phyloP scores from a whole-genome alignment of 345 rosid species.

The Triadica sebifera region DNA sequence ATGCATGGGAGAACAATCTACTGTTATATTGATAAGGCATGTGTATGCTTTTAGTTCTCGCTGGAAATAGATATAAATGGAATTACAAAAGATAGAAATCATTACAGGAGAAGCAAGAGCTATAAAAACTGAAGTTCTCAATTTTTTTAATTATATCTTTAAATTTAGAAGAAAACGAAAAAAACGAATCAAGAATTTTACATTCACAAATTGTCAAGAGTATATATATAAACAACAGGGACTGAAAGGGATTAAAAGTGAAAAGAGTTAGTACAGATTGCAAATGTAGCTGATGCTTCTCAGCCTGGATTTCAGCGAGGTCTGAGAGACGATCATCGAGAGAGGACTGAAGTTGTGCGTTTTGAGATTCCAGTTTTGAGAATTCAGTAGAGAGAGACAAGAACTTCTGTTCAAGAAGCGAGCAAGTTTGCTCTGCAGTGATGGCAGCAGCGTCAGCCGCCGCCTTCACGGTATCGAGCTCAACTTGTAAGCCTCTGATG shows the following conservation, averaged over 20 bases:
- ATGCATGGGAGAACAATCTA: background rate
- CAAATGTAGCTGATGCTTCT: constrained; percentile 82
- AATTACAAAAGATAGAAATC: background rate
- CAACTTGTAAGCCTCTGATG: constrained; percentile 52
- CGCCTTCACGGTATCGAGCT: constrained; percentile 72
- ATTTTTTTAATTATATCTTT: no score
- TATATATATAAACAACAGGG: no score
- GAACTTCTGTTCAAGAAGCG: constrained; percentile 93
- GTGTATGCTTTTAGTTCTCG: background rate
- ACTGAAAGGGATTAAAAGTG: background rate
- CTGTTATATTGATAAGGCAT: background rate
- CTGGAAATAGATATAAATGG: background rate
- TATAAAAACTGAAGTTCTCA: background rate
- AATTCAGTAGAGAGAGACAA: constrained; percentile 65
- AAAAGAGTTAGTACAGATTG: constrained; percentile 41
- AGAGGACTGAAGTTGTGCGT: constrained; percentile 64
- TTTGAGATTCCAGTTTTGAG: constrained; percentile 59
- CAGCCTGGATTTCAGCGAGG: constrained; percentile 67
- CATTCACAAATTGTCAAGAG: no score
- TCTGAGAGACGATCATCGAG: constrained; percentile 58
- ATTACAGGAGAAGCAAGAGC: background rate
- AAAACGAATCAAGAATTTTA: no score
- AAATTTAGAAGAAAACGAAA: no score
- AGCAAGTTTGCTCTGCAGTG: constrained; percentile 96
- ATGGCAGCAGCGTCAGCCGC: constrained; percentile 78